Percentiles rank a stretch among this genome's conserved stretches.
These are phyloP conservation scores for Termitomyces sp. DNA, from an alignment of 768 basidiomycete species.

Conservation along the genomic window DNA sequence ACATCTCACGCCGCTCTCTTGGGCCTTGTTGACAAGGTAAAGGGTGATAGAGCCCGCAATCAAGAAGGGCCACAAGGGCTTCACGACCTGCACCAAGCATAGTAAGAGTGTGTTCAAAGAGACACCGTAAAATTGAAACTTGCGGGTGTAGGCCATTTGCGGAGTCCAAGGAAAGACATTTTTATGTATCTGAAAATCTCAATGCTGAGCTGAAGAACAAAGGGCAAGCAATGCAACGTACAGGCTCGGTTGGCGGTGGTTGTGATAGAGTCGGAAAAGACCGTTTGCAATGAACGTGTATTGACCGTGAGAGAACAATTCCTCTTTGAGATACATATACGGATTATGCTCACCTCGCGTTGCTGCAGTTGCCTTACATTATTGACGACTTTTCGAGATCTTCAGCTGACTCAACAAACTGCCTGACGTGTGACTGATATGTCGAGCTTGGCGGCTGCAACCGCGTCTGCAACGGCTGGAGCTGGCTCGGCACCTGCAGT, in stretches of 20 bases:
- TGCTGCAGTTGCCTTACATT: neutral
- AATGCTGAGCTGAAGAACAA: neutral
- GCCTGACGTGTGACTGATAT: neutral
- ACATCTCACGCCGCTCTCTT: conserved; percentile 72
- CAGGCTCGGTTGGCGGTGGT: conserved; percentile 16
- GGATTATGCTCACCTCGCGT: neutral
- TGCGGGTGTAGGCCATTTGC: conserved; percentile 80
- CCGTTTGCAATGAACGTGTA: conserved; percentile 32
- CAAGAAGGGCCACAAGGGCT: conserved; percentile 82
- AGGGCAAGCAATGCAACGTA: conserved; percentile 7
- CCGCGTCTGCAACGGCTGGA: conserved; percentile 24
- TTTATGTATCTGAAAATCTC: conserved; percentile 18
- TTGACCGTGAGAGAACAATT: conserved; percentile 29
- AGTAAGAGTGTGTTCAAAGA: conserved; percentile 12
- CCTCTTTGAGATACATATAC: conserved; percentile 15
- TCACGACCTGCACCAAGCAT: conserved; percentile 46
- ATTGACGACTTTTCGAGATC: neutral
- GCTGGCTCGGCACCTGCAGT: conserved; percentile 30
- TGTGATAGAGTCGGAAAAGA: conserved; percentile 34
- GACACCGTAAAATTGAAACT: conserved; percentile 27
- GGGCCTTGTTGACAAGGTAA: conserved; percentile 64
- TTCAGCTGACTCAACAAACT: neutral
- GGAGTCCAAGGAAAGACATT: conserved; percentile 78
- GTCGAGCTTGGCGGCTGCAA: conserved; percentile 24
- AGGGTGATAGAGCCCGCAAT: conserved; percentile 60